These are phyloP conservation scores for Fusarium armeniacum DNA, from an alignment of 2,329 filamentous ascomycete species.

Conservation along the genomic window DNA sequence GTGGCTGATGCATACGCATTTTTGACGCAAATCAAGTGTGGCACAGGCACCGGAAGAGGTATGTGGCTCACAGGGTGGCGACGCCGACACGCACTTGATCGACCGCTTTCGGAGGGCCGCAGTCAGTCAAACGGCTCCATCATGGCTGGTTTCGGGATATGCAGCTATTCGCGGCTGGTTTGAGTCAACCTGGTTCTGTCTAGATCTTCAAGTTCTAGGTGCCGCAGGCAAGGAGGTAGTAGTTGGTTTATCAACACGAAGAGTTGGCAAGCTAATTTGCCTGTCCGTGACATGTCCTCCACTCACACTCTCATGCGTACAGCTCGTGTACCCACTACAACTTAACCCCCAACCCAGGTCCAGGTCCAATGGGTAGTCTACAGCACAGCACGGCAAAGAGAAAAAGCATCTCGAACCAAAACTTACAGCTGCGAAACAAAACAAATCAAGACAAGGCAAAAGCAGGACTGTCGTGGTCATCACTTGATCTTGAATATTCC, in stretches of 20 bases:
- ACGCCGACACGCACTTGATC: conserved; percentile 29
- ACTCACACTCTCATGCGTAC: conserved; percentile 17
- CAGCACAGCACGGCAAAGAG: not conserved
- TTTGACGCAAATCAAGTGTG: conserved; percentile 20
- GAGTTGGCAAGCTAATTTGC: conserved; percentile 11
- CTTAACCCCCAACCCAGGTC: not conserved
- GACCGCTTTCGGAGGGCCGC: conserved; percentile 24
- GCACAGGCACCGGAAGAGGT: conserved; percentile 29
- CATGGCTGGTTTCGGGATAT: conserved; percentile 32
- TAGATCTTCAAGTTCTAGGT: conserved; percentile 1
- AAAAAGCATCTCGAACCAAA: conserved; percentile 4
- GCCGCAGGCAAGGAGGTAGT: not conserved
- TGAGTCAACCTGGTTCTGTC: conserved; percentile 5
- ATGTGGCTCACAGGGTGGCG: conserved; percentile 22
- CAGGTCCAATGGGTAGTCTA: not conserved
- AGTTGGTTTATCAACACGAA: conserved; percentile 6
- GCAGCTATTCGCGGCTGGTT: conserved; percentile 21
- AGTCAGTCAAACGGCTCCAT: conserved; percentile 13
- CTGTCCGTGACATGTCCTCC: conserved; percentile 28
- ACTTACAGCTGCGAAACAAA: not conserved
- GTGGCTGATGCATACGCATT: conserved; percentile 25
- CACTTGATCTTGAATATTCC: conserved; percentile 25
- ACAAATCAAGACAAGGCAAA: not conserved
- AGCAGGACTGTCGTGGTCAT: conserved; percentile 15
- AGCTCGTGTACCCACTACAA: conserved; percentile 18